Evolutionary conservation across 345 rosid species (phyloP).

Genomic region (Clarkia xantiana): DNA sequence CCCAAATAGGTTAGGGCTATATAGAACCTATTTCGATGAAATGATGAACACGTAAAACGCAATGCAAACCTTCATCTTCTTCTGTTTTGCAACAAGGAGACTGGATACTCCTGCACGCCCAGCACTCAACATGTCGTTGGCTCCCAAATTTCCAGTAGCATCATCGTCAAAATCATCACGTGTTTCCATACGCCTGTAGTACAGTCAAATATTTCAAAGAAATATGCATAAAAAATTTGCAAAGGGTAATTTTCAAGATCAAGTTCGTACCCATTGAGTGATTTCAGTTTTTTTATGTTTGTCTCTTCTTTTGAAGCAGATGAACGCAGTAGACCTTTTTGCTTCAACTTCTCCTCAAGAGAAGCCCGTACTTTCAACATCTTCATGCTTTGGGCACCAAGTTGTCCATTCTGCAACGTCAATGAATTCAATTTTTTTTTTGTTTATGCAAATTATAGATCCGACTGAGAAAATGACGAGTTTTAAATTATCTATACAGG

Average conservation of each 20-base stretch:
- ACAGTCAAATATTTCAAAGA: slow-evolving; percentile 6
- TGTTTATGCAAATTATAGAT: background rate
- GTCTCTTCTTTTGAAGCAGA: slow-evolving; percentile 31
- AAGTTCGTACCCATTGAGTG: slow-evolving; percentile 41
- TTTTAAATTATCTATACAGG: no score
- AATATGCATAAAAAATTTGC: background rate
- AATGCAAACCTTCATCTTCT: slow-evolving; percentile 42
- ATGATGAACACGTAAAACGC: background rate
- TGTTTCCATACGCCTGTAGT: slow-evolving; percentile 57
- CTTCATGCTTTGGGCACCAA: slow-evolving; percentile 60
- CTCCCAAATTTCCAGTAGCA: slow-evolving; percentile 26
- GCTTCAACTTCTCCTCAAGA: slow-evolving; percentile 68
- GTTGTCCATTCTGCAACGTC: slow-evolving; percentile 34
- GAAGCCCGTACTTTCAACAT: slow-evolving; percentile 80
- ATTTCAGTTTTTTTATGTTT: slow-evolving; percentile 30
- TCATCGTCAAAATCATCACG: slow-evolving; percentile 75
- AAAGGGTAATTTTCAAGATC: background rate
- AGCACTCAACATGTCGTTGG: slow-evolving; percentile 12
- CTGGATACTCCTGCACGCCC: slow-evolving; percentile 23
- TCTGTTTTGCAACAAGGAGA: slow-evolving; percentile 34
- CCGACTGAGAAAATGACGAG: background rate
- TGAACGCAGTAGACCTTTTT: slow-evolving; percentile 36
- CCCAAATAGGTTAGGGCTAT: no score
- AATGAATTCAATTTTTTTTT: background rate
- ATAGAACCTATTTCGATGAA: no score